Conservation (phyloP, 768 basidiomycete genomes). For the Omphalotus guepiniiformis region DNA sequence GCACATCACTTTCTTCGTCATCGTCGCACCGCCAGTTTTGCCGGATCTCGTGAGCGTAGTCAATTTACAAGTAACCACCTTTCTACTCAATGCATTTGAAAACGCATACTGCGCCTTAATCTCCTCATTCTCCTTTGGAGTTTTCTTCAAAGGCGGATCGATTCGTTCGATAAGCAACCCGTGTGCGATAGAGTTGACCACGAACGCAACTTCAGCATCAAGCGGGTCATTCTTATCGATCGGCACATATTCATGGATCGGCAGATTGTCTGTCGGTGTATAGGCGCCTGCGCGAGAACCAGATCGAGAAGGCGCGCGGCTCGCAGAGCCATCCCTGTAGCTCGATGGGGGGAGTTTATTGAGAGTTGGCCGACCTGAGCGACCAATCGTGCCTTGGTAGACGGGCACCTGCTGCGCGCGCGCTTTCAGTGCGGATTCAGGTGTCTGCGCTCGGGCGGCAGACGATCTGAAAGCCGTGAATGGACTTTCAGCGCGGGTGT, state of each 20-base stretch:
- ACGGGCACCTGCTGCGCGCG: slow-evolving; percentile 56
- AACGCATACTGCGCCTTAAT: slow-evolving; percentile 82
- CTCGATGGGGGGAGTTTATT: slow-evolving; percentile 68
- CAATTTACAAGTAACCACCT: slow-evolving; percentile 74
- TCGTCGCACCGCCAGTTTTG: slow-evolving; percentile 39
- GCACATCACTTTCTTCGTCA: slow-evolving; percentile 86
- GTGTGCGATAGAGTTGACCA: slow-evolving; percentile 76
- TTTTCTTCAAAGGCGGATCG: slow-evolving; percentile 65
- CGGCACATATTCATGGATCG: slow-evolving; percentile 60
- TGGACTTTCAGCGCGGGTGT: slow-evolving; percentile 49
- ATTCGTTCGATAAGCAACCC: slow-evolving; percentile 75
- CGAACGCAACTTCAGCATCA: slow-evolving; percentile 69
- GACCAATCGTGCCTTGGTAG: slow-evolving; percentile 41
- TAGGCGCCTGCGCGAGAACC: slow-evolving; percentile 61
- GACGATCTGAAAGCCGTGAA: slow-evolving; percentile 41
- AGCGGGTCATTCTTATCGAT: slow-evolving; percentile 73
- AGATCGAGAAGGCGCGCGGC: slow-evolving; percentile 60
- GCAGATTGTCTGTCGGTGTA: slow-evolving; percentile 54
- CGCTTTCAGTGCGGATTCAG: slow-evolving; percentile 59
- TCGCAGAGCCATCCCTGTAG: slow-evolving; percentile 55
- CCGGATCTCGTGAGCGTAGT: slow-evolving; percentile 69
- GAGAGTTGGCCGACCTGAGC: slow-evolving; percentile 36
- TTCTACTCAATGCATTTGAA: slow-evolving; percentile 65
- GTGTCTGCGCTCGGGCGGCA: slow-evolving; percentile 59
- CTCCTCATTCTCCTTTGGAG: slow-evolving; percentile 73